These are phyloP conservation scores for Rhazya stricta DNA, from an alignment of 257 asterid species.

Conservation along the genomic window DNA sequence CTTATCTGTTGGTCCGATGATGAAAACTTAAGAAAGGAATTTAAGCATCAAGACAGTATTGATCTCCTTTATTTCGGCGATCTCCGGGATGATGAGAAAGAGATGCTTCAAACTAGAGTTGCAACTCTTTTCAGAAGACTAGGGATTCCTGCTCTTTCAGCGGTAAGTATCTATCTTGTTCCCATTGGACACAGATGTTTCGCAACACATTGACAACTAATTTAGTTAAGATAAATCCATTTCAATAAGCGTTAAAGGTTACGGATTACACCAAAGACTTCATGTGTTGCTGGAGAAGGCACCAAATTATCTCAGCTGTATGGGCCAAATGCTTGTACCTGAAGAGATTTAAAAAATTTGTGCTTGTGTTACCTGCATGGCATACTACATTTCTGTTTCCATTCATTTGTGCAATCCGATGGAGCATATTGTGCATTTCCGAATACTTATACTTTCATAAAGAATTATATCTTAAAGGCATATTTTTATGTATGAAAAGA, in stretches of 20 bases:
- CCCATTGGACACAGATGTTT: not conserved
- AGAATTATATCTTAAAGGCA: not conserved
- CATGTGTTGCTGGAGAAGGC: not conserved
- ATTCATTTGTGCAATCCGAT: not conserved
- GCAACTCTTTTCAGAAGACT: constrained; percentile 47
- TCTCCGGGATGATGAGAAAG: constrained; percentile 49
- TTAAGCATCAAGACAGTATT: constrained; percentile 54
- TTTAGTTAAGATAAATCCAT: not conserved
- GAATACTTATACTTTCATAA: not conserved
- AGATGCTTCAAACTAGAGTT: constrained; percentile 42
- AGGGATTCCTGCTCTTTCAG: constrained; percentile 69
- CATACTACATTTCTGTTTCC: not conserved
- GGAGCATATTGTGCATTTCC: not conserved
- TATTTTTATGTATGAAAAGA: not conserved
- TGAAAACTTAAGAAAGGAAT: constrained; percentile 53
- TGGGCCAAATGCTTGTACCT: not conserved
- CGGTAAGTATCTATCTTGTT: constrained; percentile 37
- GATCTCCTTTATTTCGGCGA: constrained; percentile 63
- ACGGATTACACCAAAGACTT: not conserved
- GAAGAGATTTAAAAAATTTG: not conserved
- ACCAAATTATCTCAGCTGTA: not conserved
- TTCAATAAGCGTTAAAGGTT: not conserved
- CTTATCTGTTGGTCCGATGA: constrained; percentile 86
- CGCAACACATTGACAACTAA: not conserved
- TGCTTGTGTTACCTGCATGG: not conserved